Evolutionary conservation across 805 yeast genomes (phyloP).

Genomic region (Maudiozyma pseudohumilis): DNA sequence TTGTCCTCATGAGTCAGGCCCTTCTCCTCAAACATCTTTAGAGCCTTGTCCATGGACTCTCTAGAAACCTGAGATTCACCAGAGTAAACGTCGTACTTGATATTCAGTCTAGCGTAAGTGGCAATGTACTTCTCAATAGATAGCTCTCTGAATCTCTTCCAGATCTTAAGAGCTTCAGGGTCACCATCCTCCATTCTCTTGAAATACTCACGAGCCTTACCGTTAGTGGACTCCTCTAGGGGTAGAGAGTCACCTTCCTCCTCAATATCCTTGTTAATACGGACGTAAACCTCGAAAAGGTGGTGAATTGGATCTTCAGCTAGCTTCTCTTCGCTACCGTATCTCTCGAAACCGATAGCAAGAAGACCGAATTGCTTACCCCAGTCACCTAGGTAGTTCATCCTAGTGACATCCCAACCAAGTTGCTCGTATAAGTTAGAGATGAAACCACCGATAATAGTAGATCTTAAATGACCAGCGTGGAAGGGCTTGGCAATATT

Average conservation of each 20-base stretch:
- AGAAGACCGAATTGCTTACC: conserved; percentile 96
- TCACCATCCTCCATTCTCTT: conserved; percentile 92
- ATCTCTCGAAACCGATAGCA: conserved; percentile 84
- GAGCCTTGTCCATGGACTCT: conserved; percentile 57
- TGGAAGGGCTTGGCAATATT: conserved; percentile 99
- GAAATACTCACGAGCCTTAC: conserved; percentile 80
- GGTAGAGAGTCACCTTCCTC: conserved; percentile 42
- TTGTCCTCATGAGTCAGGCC: conserved; percentile 73
- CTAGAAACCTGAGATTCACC: conserved; percentile 93
- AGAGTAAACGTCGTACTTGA: conserved; percentile 76
- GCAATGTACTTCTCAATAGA: conserved; percentile 77
- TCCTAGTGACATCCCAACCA: conserved; percentile 87
- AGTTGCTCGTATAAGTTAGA: conserved; percentile 79
- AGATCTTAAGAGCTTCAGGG: conserved; percentile 58
- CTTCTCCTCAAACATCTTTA: conserved; percentile 51
- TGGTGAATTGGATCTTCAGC: conserved; percentile 82
- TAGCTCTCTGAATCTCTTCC: conserved; percentile 85
- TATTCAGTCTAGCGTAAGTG: conserved; percentile 88
- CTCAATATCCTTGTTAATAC: conserved; percentile 67
- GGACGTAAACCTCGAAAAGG: conserved; percentile 87
- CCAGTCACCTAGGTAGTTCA: conserved; percentile 98
- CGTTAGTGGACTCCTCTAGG: conserved; percentile 50
- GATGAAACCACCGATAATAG: conserved; percentile 94
- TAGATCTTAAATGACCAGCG: conserved; percentile 96
- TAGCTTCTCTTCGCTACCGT: conserved; percentile 70